Percentiles rank a stretch among this genome's conserved stretches.
phyloP scores from a whole-genome alignment of 805 yeast species.

The Isabelozyma rhagii region DNA sequence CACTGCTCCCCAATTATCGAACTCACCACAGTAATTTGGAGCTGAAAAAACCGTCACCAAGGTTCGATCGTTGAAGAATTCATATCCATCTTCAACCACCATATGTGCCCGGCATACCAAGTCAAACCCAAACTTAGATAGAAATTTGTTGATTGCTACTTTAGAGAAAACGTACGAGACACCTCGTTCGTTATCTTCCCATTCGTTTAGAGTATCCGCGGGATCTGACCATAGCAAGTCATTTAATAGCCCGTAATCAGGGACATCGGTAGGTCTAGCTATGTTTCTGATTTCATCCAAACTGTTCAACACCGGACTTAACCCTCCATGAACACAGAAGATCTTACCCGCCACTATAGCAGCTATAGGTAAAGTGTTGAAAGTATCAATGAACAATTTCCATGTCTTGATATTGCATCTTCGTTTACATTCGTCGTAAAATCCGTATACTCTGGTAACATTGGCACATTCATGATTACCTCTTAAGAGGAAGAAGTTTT shows the following conservation, averaged over 20 bases:
- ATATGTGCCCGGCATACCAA: constrained; percentile 82
- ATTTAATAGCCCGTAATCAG: constrained; percentile 75
- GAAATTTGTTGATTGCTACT: constrained; percentile 75
- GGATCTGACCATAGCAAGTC: constrained; percentile 86
- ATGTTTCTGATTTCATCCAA: constrained; percentile 74
- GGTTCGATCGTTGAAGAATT: constrained; percentile 68
- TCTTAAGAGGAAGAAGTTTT: constrained; percentile 85
- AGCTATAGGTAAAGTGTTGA: constrained; percentile 92
- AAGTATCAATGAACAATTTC: constrained; percentile 91
- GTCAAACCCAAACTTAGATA: constrained; percentile 73
- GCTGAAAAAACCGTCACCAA: constrained; percentile 73
- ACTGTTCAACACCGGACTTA: constrained; percentile 68
- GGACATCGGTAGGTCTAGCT: constrained; percentile 82
- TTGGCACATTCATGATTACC: constrained; percentile 98
- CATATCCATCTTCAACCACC: constrained; percentile 84
- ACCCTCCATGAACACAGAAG: constrained; percentile 86
- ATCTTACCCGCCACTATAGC: constrained; percentile 95
- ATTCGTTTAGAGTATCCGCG: constrained; percentile 75
- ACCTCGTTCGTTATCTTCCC: constrained; percentile 88
- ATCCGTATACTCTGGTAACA: constrained; percentile 94
- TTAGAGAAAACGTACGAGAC: constrained; percentile 78
- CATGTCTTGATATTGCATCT: constrained; percentile 89
- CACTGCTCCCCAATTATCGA: constrained; percentile 96
- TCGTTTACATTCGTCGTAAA: constrained; percentile 96
- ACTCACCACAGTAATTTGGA: constrained; percentile 79